phyloP scores from a whole-genome alignment of 2,329 filamentous ascomycete species.

The Endoconidiophora polonica region DNA sequence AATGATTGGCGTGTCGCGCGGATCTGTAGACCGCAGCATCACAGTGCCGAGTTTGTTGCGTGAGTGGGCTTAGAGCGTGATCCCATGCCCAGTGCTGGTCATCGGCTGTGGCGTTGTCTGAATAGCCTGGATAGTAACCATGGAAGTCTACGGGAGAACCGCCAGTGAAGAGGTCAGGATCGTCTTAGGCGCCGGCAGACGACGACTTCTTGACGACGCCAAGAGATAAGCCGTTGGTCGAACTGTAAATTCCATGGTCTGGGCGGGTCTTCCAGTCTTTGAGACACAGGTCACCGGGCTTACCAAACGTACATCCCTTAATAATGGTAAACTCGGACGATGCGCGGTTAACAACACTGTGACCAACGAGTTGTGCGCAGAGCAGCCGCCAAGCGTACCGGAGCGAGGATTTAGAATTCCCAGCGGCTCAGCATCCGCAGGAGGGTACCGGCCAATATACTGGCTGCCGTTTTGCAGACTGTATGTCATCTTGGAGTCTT shows the following conservation, averaged over 20 bases:
- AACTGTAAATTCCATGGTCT: constrained; percentile 8
- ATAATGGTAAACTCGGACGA: neutral
- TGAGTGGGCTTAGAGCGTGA: constrained; percentile 34
- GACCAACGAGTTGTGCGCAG: constrained; percentile 20
- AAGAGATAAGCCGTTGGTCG: constrained; percentile 11
- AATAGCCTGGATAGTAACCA: constrained; percentile 39
- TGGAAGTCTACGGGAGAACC: constrained; percentile 37
- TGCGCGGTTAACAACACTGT: constrained; percentile 19
- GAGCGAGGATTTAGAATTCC: constrained; percentile 25
- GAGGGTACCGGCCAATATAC: constrained; percentile 15
- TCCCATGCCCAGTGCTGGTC: constrained; percentile 24
- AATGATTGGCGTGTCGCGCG: constrained; percentile 44
- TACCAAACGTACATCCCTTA: constrained; percentile 3
- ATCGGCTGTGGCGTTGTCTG: constrained; percentile 25
- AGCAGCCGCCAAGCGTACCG: constrained; percentile 22
- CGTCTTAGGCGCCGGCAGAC: constrained; percentile 16
- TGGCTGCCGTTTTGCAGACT: constrained; percentile 21
- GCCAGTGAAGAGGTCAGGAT: constrained; percentile 35
- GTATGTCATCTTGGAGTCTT: constrained; percentile 34
- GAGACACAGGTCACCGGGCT: constrained; percentile 7
- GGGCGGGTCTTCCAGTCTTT: neutral
- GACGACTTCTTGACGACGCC: constrained; percentile 13
- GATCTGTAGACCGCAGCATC: constrained; percentile 41
- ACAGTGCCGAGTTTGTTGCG: constrained; percentile 46
- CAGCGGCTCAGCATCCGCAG: constrained; percentile 22